Evolutionary conservation across 1,139 yeast genomes (phyloP).

Genomic region (Taphrina betulina): DNA sequence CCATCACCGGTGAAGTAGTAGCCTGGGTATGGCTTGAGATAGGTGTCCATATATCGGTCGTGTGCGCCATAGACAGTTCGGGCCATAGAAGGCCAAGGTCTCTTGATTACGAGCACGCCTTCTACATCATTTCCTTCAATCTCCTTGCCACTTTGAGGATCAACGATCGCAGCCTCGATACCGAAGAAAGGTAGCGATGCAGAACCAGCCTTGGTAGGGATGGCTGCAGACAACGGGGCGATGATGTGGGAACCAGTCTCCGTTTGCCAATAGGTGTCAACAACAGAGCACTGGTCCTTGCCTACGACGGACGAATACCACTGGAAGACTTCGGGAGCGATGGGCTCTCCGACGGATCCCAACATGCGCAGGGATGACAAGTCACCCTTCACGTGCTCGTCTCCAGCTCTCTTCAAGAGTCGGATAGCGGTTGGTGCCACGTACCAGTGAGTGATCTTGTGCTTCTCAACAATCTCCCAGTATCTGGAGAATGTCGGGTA

Average conservation of each 20-base stretch:
- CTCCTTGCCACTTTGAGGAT: constrained; percentile 86
- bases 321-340: constrained; percentile 97
- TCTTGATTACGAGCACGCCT: constrained; percentile 88
- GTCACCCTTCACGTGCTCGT: constrained; percentile 83
- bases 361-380: constrained; percentile 86
- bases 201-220: constrained; percentile 95
- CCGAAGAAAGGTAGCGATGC: constrained; percentile 97
- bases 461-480: constrained; percentile 93
- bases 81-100: constrained; percentile 98
- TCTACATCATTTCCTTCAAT: constrained; percentile 86
- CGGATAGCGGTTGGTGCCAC: constrained; percentile 98
- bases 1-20: constrained; percentile 98
- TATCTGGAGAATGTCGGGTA: constrained; percentile 95
- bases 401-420: constrained; percentile 92
- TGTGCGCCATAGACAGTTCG: constrained; percentile 94
- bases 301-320: constrained; percentile 96
- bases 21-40: constrained; percentile 93
- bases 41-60: constrained; percentile 84
- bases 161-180: constrained; percentile 82
- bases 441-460: constrained; percentile 93
- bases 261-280: constrained; percentile 99
- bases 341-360: constrained; percentile 99
- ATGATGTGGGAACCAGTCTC: constrained; percentile 96
- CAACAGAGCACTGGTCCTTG: constrained; percentile 75
- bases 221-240: constrained; percentile 91